phyloP scores from a whole-genome alignment of 179 eudicot genomes.

The Vitellaria paradoxa region DNA sequence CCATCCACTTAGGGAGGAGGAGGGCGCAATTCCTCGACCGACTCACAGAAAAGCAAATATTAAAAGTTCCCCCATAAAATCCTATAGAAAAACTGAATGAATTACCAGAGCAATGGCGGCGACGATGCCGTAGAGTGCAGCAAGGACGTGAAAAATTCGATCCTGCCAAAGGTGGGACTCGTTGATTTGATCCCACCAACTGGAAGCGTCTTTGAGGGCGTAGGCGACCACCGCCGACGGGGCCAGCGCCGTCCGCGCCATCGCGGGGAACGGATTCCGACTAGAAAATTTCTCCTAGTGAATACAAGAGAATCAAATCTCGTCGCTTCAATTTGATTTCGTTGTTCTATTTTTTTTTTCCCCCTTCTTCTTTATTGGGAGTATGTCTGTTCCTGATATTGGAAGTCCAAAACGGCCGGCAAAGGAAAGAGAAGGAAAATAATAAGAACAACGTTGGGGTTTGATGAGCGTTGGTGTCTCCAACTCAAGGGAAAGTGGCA shows the following conservation, averaged over 20 bases:
- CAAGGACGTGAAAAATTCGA: slow-evolving; percentile 74
- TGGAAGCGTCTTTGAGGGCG: slow-evolving; percentile 45
- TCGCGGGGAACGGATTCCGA: slow-evolving; percentile 9
- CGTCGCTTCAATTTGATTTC: neutral
- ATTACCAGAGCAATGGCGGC: slow-evolving; percentile 69
- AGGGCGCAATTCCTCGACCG: too few relatives aligned
- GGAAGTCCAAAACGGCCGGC: neutral
- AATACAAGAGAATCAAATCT: neutral
- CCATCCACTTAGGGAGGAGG: too few relatives aligned
- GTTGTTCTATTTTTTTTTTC: neutral
- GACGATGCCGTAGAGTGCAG: slow-evolving; percentile 75
- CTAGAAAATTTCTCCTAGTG: neutral
- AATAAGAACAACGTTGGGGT: neutral
- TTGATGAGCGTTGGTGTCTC: neutral
- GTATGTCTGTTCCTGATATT: neutral
- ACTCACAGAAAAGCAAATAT: neutral
- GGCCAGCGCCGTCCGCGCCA: slow-evolving; percentile 36
- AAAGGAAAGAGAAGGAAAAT: neutral
- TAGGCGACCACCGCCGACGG: slow-evolving; percentile 47
- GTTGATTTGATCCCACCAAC: slow-evolving; percentile 74
- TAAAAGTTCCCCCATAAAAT: neutral
- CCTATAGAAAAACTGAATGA: neutral
- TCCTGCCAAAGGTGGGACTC: slow-evolving; percentile 80
- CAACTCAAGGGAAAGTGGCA: too few relatives aligned
- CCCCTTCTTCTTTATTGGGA: too few relatives aligned